Conservation (phyloP, 2,329 filamentous ascomycete species). For the Lojkania enalia region DNA sequence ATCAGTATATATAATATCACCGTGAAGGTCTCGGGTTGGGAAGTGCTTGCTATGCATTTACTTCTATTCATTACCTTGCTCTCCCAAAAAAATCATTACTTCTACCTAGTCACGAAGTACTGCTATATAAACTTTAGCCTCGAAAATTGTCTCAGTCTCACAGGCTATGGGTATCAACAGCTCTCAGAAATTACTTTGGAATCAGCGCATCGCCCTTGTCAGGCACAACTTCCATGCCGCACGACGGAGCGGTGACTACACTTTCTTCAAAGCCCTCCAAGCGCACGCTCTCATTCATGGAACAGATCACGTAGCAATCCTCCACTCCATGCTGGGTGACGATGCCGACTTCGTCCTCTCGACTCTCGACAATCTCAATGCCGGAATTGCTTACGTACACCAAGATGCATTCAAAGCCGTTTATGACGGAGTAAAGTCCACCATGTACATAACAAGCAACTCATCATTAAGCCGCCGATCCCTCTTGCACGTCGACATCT, state of each 20-base stretch:
- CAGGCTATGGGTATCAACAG: slow-evolving; percentile 20
- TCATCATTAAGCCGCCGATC: slow-evolving; percentile 33
- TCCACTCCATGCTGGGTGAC: slow-evolving; percentile 46
- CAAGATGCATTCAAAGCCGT: slow-evolving; percentile 53
- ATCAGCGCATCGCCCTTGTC: slow-evolving; percentile 50
- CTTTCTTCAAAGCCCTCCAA: slow-evolving; percentile 53
- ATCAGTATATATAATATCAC: too few species aligned
- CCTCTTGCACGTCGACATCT: slow-evolving; percentile 49
- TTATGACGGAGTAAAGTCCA: slow-evolving; percentile 48
- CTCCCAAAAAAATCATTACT: background rate
- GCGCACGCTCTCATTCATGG: slow-evolving; percentile 49
- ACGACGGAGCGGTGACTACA: slow-evolving; percentile 50
- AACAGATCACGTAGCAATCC: slow-evolving; percentile 50
- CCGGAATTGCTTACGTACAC: slow-evolving; percentile 50
- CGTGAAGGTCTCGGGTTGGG: too few species aligned
- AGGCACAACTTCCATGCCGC: slow-evolving; percentile 51
- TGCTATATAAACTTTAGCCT: too few species aligned
- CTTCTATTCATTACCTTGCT: too few species aligned
- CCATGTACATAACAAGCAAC: slow-evolving; percentile 37
- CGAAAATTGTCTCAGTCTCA: background rate
- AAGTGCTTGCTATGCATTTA: too few species aligned
- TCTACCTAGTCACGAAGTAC: too few species aligned
- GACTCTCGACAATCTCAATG: slow-evolving; percentile 52
- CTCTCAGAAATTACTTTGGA: slow-evolving; percentile 49
- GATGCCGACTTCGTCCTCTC: slow-evolving; percentile 49